These are phyloP conservation scores for Tylopilus cervinicoccineus DNA, from an alignment of 768 basidiomycete genomes.

Conservation along the genomic window DNA sequence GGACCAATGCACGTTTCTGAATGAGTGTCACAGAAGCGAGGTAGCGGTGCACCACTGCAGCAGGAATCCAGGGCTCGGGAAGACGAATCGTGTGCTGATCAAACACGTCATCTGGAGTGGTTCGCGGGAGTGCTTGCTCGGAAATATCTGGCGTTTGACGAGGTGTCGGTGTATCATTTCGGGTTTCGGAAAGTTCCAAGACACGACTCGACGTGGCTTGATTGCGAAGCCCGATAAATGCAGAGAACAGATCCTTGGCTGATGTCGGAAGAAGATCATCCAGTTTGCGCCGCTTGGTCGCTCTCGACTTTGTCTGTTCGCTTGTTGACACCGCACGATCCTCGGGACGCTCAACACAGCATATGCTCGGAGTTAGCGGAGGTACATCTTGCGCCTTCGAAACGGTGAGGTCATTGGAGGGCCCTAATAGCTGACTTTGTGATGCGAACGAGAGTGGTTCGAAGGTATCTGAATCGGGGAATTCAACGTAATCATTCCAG, in stretches of 20 bases:
- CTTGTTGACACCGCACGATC: neutral
- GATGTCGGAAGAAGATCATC: slow-evolving; percentile 22
- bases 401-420: slow-evolving; percentile 1
- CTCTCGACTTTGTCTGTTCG: neutral
- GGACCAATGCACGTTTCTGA: slow-evolving; percentile 62
- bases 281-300: slow-evolving; percentile 24
- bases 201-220: slow-evolving; percentile 6
- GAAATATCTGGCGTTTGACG: slow-evolving; percentile 3
- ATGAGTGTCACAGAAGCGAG: slow-evolving; percentile 65
- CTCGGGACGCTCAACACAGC: neutral
- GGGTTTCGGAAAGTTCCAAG: slow-evolving; percentile 10
- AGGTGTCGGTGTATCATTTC: slow-evolving; percentile 8
- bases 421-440: slow-evolving; percentile 11
- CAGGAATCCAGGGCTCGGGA: slow-evolving; percentile 30
- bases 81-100: slow-evolving; percentile 43
- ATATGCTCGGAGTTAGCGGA: slow-evolving; percentile 4
- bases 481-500: slow-evolving; percentile 22
- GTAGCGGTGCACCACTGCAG: slow-evolving; percentile 52
- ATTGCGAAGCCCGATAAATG: slow-evolving; percentile 26
- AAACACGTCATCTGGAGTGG: slow-evolving; percentile 39
- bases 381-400: slow-evolving; percentile 1
- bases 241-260: slow-evolving; percentile 23
- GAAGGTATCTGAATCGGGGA: slow-evolving; percentile 20
- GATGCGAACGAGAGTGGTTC: slow-evolving; percentile 25
- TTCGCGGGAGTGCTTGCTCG: slow-evolving; percentile 19